These are phyloP conservation scores for Stentor roeselii DNA, from an alignment of 73 alveolate genomes.

Conservation along the genomic window DNA sequence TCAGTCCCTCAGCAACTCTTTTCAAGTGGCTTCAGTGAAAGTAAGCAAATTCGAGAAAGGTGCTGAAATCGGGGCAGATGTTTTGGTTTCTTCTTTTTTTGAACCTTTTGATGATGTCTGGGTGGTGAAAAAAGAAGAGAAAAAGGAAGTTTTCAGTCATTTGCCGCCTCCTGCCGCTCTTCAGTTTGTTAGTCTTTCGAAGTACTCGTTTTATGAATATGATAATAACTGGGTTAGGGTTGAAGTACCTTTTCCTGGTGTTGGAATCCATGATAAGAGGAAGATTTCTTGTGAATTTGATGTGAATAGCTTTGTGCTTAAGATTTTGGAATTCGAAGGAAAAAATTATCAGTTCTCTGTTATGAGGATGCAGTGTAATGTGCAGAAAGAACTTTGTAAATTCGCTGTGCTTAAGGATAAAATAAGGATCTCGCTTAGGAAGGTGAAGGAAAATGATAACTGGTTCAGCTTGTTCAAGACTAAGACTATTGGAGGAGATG, in stretches of 20 bases:
- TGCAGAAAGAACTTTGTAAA: constrained; percentile 59
- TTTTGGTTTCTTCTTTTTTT: background rate
- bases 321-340: constrained; percentile 57
- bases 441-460: constrained; percentile 68
- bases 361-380: constrained; percentile 61
- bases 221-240: constrained; percentile 60
- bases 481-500: constrained; percentile 77
- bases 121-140: constrained; percentile 9
- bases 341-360: constrained; percentile 66
- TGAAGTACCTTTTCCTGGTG: constrained; percentile 36
- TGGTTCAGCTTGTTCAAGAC: constrained; percentile 81
- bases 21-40: background rate
- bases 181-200: constrained; percentile 38
- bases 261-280: constrained; percentile 35
- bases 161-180: background rate
- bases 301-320: constrained; percentile 31
- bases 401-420: constrained; percentile 56
- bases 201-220: constrained; percentile 52
- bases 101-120: constrained; percentile 13
- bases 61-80: background rate
- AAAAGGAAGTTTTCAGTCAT: background rate
- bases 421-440: constrained; percentile 57
- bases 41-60: background rate
- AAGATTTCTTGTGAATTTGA: constrained; percentile 37
- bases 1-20: background rate